Conservation (phyloP, 116 monocot genomes). For the Phalaenopsis hybrid region DNA sequence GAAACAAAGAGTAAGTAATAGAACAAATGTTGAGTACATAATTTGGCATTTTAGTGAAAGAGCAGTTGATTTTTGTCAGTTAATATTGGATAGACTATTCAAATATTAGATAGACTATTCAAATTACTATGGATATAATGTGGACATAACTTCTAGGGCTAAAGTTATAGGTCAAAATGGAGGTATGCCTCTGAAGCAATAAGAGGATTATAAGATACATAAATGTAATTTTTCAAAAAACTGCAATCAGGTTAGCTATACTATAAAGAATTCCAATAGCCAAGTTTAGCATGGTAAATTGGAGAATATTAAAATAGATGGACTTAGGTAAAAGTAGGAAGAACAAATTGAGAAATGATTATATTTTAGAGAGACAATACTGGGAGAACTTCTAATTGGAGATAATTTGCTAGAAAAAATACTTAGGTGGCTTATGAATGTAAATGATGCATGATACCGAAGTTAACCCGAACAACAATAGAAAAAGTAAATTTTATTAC, state of each 20-base stretch:
- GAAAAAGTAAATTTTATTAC: no score
- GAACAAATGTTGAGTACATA: neutral
- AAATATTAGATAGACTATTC: neutral
- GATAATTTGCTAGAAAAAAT: neutral
- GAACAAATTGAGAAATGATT: neutral
- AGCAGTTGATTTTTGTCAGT: neutral
- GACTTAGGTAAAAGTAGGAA: neutral
- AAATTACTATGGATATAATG: neutral
- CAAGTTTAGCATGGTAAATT: neutral
- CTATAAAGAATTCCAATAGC: neutral
- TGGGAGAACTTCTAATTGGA: neutral
- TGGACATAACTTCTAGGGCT: neutral
- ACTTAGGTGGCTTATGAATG: neutral
- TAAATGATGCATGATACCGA: neutral
- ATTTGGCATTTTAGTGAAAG: neutral
- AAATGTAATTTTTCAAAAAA: neutral
- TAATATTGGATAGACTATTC: neutral
- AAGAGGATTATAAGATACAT: neutral
- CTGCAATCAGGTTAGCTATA: neutral
- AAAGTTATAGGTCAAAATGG: neutral
- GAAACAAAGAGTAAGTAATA: neutral
- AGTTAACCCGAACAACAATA: no score
- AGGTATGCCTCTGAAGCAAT: neutral
- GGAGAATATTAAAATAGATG: neutral
- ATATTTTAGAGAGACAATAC: neutral